Conservation (phyloP, 192 early-diverging fungal genomes). For the Pilaira anomala region DNA sequence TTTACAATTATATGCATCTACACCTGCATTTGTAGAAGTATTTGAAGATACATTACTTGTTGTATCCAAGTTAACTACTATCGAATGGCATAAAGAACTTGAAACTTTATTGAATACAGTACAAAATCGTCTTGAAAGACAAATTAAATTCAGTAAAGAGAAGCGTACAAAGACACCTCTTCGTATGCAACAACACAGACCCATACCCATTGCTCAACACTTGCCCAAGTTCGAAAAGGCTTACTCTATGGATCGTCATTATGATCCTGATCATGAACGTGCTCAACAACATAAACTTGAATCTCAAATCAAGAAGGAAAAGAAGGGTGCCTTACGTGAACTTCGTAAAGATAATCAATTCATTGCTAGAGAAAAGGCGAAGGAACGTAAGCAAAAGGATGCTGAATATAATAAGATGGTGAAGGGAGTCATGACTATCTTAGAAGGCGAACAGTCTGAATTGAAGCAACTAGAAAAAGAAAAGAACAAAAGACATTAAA, state of each 20-base stretch:
- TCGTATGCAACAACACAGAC: conserved; percentile 78
- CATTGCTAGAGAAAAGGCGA: conserved; percentile 68
- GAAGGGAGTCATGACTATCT: conserved; percentile 79
- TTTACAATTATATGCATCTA: conserved; percentile 53
- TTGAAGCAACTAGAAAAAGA: conserved; percentile 65
- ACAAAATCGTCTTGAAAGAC: conserved; percentile 44
- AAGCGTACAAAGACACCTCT: conserved; percentile 63
- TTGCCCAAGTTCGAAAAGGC: conserved; percentile 89
- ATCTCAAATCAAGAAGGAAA: conserved; percentile 86
- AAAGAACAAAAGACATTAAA: conserved; percentile 42
- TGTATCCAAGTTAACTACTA: conserved; percentile 25
- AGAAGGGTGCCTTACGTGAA: conserved; percentile 93
- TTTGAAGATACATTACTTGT: conserved; percentile 44
- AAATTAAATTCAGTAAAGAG: conserved; percentile 47
- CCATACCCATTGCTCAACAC: conserved; percentile 82
- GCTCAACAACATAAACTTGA: conserved; percentile 74
- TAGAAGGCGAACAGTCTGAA: conserved; percentile 83
- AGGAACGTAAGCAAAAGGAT: conserved; percentile 76
- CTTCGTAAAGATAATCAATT: conserved; percentile 93
- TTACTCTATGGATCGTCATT: conserved; percentile 84
- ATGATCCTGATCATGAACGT: conserved; percentile 78
- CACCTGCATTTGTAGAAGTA: conserved; percentile 62
- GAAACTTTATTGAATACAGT: conserved; percentile 33
- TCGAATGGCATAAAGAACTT: conserved; percentile 27
- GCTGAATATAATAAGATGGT: conserved; percentile 83